Evolutionary conservation across 202 grass and related monocot species (phyloP).

Genomic region (Carex sylvatica): DNA sequence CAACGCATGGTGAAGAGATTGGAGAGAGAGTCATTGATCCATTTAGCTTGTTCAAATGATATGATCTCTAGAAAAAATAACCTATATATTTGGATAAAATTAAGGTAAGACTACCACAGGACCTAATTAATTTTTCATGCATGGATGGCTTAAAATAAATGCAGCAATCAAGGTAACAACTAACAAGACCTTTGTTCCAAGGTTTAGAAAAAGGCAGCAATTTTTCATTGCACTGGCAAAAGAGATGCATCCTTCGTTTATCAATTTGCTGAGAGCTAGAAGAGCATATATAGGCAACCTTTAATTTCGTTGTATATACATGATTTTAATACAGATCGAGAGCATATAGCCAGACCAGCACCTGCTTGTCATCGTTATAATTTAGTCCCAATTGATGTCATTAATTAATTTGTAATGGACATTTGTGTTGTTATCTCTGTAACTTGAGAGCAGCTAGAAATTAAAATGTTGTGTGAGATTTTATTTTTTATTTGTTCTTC

Average conservation of each 20-base stretch:
- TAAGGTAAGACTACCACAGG: background rate
- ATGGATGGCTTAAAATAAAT: background rate
- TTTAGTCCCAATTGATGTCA: background rate
- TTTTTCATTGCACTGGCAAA: conserved; percentile 6
- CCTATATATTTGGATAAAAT: background rate
- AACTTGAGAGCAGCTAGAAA: background rate
- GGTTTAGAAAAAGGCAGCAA: background rate
- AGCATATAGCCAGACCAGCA: background rate
- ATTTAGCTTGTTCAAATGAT: conserved; percentile 27
- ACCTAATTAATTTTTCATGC: background rate
- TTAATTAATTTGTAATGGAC: background rate
- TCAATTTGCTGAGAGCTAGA: conserved; percentile 5
- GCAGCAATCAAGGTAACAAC: background rate
- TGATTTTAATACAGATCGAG: background rate
- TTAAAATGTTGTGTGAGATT: background rate
- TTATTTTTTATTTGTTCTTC: background rate
- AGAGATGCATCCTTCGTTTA: background rate
- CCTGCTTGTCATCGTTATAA: no score
- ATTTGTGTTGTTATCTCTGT: background rate
- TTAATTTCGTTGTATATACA: background rate
- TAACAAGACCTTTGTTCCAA: background rate
- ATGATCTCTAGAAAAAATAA: background rate
- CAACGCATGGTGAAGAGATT: conserved; percentile 7
- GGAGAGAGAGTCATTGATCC: conserved; percentile 17
- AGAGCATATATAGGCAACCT: background rate